A percentile compares a stretch with the other conserved stretches of the same genome.
Conservation (phyloP, 2,329 filamentous ascomycete species). For the Botrytis hyacinthi region DNA sequence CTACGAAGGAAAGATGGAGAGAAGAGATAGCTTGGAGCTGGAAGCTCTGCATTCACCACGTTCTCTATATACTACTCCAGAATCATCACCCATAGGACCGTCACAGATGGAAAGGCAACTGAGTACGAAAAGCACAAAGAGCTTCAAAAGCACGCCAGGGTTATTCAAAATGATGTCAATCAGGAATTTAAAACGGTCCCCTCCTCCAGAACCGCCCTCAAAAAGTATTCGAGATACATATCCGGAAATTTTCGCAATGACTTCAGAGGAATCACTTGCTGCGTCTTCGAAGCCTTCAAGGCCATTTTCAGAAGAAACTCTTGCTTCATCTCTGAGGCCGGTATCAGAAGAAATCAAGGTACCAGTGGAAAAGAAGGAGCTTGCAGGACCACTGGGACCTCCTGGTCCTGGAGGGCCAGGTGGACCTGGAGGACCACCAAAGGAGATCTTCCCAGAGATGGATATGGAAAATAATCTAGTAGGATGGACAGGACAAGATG, state of each 20-base stretch:
- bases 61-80: neutral
- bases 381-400: neutral
- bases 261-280: neutral
- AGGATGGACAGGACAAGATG: conserved; percentile 25
- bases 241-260: neutral
- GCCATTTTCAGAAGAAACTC: neutral
- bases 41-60: neutral
- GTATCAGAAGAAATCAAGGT: neutral
- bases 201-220: neutral
- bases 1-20: conserved; percentile 2
- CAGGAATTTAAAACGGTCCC: neutral
- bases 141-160: neutral
- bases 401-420: neutral
- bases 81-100: neutral
- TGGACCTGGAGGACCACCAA: conserved; percentile 15
- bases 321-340: neutral
- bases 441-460: conserved; percentile 17
- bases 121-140: conserved; percentile 8
- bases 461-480: conserved; percentile 47
- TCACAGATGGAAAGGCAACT: neutral
- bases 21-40: neutral
- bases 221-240: neutral
- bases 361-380: neutral
- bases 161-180: conserved; percentile 17
- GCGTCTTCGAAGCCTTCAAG: neutral